phyloP scores from a whole-genome alignment of 2,329 filamentous ascomycete genomes.

The Capronia coronata region DNA sequence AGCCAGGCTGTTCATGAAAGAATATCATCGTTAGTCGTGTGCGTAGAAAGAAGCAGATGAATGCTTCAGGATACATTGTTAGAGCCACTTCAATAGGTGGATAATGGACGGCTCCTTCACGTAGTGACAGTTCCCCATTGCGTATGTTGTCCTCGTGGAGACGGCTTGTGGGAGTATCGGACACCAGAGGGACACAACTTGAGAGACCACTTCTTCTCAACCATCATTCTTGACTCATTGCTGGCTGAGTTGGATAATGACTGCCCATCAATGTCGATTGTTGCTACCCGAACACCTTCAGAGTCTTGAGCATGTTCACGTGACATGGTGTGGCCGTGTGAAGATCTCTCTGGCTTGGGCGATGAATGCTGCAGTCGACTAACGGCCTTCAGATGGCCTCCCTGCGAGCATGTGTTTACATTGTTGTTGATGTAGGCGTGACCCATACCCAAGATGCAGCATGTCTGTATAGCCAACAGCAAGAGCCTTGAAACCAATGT shows the following conservation, averaged over 20 bases:
- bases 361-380: not conserved
- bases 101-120: no score
- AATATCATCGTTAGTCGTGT: no score
- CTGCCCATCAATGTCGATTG: conserved; percentile 7
- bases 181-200: no score
- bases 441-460: conserved; percentile 7
- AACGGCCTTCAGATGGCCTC: not conserved
- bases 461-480: conserved; percentile 1
- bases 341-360: no score
- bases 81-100: no score
- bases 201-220: no score
- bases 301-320: conserved; percentile 2
- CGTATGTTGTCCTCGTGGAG: no score
- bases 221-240: no score
- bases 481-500: conserved; percentile 5
- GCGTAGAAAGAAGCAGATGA: no score
- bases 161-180: no score
- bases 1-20: conserved; percentile 1
- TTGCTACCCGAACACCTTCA: conserved; percentile 11
- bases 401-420: conserved; percentile 22
- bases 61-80: no score
- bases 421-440: conserved; percentile 13
- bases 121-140: no score
- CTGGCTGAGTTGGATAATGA: conserved; percentile 7
- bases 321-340: conserved; percentile 10